A percentile compares a stretch with the other conserved stretches of the same genome.
Evolutionary conservation across 2,329 filamentous ascomycete species (phyloP).

Genomic region (Diaporthe destruens): DNA sequence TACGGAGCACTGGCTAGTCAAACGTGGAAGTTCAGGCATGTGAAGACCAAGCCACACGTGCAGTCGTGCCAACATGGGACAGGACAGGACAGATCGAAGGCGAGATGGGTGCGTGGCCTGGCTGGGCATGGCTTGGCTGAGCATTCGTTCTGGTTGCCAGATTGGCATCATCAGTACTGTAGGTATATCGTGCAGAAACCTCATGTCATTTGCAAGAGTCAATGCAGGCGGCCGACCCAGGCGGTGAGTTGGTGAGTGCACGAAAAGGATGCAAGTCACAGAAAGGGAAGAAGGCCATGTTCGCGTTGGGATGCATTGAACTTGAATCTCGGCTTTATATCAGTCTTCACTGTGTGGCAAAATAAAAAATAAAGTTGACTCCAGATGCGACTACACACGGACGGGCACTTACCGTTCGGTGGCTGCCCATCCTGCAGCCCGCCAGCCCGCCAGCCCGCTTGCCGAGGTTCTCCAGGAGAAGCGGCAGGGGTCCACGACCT

Average conservation of each 20-base stretch:
- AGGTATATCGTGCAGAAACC: not conserved
- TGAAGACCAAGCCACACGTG: conserved; percentile 38
- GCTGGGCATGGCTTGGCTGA: not conserved
- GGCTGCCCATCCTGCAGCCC: conserved; percentile 13
- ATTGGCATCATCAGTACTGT: no score
- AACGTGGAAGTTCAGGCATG: conserved; percentile 29
- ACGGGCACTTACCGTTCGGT: not conserved
- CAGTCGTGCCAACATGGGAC: not conserved
- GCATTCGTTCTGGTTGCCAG: not conserved
- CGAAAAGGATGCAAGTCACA: not conserved
- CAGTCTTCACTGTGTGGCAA: not conserved
- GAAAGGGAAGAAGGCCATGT: not conserved
- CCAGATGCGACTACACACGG: conserved; percentile 9
- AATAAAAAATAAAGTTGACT: not conserved
- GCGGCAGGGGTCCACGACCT: conserved; percentile 22
- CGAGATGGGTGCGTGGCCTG: not conserved
- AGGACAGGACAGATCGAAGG: not conserved
- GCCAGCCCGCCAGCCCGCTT: not conserved
- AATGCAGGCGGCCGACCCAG: not conserved
- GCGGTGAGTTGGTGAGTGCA: not conserved
- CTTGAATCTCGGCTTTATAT: no score
- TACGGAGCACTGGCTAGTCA: not conserved
- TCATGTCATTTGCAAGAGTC: not conserved
- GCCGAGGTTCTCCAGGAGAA: conserved; percentile 36
- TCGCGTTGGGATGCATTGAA: not conserved